Evolutionary conservation across 257 asterid genomes (phyloP), one percentile per base, ranked within the genome.

Genomic region (Handroanthus guayacan): DNA sequence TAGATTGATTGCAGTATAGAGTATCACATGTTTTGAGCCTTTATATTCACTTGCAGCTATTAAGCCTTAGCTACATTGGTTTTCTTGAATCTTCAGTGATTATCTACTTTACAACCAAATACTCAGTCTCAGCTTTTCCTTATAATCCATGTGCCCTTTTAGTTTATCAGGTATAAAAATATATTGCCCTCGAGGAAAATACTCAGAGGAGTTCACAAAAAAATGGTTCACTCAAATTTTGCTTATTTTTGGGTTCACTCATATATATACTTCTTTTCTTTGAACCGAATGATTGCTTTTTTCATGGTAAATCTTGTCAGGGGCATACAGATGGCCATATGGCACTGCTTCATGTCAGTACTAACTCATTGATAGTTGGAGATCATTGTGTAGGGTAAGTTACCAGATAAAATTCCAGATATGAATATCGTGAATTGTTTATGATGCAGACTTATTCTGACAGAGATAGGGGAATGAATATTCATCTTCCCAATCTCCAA

Each of bases 321-420:
- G 99, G 99, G 80, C 98, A 95, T 84, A 92, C 99, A 50, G 99
- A 95, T 78, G 97, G 99, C 69, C 99, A 95, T 78, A 67, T 92
- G 91, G 97, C 88, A 50, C 63, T 95, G 81, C 96, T 92, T 83
- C 97, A 95, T 82, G 89, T 89, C 78, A 77, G 83, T 82, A 87
- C 98, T 57, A 89, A 95, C 84, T 85, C 99, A 3, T 78, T 95
- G 90, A 86, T 92, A 69, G 98, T 88, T 44, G 99, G 99, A 57
- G 98, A 95, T 87, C 99, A 95, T 79, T 95, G 99, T 72, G 89
- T 95, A 66, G 99, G 99, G 99, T 92, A 88, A 80, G 96, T 34
- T 38, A 58, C n/a, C 39, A 34, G 55, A 78, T 68, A 44, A 13
- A 36, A 37, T 50, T 68, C 66, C 31, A 45, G 65, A 62, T 64